Evolutionary conservation across 192 early-diverging fungal genomes (phyloP).

Genomic region (Mortierella hygrophila): DNA sequence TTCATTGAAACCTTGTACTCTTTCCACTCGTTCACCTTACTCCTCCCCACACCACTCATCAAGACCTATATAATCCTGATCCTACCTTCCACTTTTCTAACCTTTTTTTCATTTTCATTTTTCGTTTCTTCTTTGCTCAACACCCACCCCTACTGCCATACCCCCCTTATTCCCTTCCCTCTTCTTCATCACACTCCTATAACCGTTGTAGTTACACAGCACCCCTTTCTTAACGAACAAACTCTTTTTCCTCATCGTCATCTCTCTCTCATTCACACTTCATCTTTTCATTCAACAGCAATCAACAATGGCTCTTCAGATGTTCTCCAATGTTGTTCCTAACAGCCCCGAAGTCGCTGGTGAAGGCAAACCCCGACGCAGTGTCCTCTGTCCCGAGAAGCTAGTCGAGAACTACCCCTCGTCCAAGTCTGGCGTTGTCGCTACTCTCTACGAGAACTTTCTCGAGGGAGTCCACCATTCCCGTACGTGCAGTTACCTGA

Average conservation of each 20-base stretch:
- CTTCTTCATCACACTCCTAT: too few relatives aligned
- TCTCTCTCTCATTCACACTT: not conserved
- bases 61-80: not conserved
- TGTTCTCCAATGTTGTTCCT: slow-evolving; percentile 61
- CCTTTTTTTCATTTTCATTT: not conserved
- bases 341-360: slow-evolving; percentile 65
- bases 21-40: not conserved
- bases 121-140: not conserved
- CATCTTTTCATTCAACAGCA: not conserved
- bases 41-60: not conserved
- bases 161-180: not conserved
- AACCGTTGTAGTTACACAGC: slow-evolving; percentile 8
- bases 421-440: slow-evolving; percentile 19
- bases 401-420: slow-evolving; percentile 65
- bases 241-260: not conserved
- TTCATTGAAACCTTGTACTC: not conserved
- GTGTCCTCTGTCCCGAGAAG: slow-evolving; percentile 62
- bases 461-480: slow-evolving; percentile 59
- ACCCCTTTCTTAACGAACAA: not conserved
- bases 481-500: slow-evolving; percentile 42
- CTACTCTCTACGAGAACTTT: slow-evolving; percentile 51
- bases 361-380: slow-evolving; percentile 66
- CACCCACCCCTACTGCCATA: not conserved
- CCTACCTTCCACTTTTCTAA: not conserved
- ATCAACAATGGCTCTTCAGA: slow-evolving; percentile 10